A percentile compares a stretch with the other conserved stretches of the same genome.
Evolutionary conservation across 495 filamentous ascomycete species (phyloP).

Genomic region (Aspergillus panamensis): DNA sequence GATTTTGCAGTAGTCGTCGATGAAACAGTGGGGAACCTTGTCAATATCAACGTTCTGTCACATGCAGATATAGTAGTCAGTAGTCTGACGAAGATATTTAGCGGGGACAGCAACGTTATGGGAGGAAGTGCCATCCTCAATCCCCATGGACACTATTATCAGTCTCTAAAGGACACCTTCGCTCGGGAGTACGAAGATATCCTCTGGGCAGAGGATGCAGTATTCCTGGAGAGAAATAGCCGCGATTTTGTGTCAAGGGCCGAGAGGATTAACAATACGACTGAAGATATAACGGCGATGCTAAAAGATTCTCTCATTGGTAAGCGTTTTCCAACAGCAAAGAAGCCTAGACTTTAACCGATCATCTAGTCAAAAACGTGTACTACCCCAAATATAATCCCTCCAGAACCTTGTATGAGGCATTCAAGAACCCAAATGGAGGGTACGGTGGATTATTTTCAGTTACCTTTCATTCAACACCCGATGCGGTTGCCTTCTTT

Average conservation of each 20-base stretch:
- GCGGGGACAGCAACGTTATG: constrained; percentile 97
- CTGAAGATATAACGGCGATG: constrained; percentile 74
- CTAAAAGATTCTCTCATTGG: constrained; percentile 54
- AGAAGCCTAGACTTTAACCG: neutral
- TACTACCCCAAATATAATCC: constrained; percentile 81
- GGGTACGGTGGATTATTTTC: constrained; percentile 92
- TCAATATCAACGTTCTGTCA: constrained; percentile 89
- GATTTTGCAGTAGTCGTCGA: constrained; percentile 90
- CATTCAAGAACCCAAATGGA: constrained; percentile 65
- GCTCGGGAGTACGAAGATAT: constrained; percentile 74
- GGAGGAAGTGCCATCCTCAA: constrained; percentile 87
- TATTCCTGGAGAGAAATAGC: constrained; percentile 95
- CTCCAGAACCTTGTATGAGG: constrained; percentile 70
- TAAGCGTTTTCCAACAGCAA: constrained; percentile 23
- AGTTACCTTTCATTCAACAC: constrained; percentile 66
- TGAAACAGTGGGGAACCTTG: constrained; percentile 93
- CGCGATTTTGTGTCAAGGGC: constrained; percentile 85
- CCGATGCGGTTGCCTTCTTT: constrained; percentile 76
- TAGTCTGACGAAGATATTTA: constrained; percentile 95
- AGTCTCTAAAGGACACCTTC: constrained; percentile 58
- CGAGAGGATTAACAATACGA: constrained; percentile 79
- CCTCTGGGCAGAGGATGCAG: constrained; percentile 87
- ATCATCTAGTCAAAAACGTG: constrained; percentile 64
- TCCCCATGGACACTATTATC: constrained; percentile 70
- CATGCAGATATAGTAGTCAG: constrained; percentile 88